phyloP scores from a whole-genome alignment of 805 yeast genomes.

The Pichia scutulata region DNA sequence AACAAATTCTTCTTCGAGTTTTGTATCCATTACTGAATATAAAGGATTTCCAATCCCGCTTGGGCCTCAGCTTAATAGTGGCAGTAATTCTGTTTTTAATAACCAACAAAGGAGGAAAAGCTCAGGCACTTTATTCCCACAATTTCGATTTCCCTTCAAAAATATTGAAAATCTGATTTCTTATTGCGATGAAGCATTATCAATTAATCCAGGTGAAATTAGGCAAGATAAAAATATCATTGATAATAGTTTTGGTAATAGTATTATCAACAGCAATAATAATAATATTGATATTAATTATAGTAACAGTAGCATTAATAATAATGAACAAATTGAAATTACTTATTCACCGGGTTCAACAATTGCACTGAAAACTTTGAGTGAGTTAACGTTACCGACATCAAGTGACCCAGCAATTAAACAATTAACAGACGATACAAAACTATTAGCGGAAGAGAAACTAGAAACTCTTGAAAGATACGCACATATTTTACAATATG shows the following conservation, averaged over 20 bases:
- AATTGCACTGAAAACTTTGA: constrained; percentile 41
- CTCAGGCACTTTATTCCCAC: constrained; percentile 33
- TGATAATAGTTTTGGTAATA: background rate
- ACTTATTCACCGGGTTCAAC: constrained; percentile 54
- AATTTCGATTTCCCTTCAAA: constrained; percentile 52
- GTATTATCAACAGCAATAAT: background rate
- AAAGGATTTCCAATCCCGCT: constrained; percentile 46
- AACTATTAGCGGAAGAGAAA: constrained; percentile 50
- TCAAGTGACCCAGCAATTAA: constrained; percentile 60
- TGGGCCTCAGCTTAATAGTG: constrained; percentile 10
- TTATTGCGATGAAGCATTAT: constrained; percentile 66
- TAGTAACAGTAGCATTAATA: constrained; percentile 12
- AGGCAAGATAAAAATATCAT: constrained; percentile 13
- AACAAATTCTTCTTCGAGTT: constrained; percentile 6
- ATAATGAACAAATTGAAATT: constrained; percentile 24
- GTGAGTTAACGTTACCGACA: constrained; percentile 35
- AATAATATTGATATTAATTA: no score
- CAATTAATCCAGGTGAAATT: constrained; percentile 65
- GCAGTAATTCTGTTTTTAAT: background rate
- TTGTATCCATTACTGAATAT: constrained; percentile 35
- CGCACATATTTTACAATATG: constrained; percentile 66
- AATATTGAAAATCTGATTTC: constrained; percentile 50
- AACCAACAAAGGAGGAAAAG: constrained; percentile 29
- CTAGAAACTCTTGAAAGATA: constrained; percentile 62
- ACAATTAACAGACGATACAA: constrained; percentile 60